Conservation (phyloP, 352 stramenopile species). For the Paralagenidium karlingii region DNA sequence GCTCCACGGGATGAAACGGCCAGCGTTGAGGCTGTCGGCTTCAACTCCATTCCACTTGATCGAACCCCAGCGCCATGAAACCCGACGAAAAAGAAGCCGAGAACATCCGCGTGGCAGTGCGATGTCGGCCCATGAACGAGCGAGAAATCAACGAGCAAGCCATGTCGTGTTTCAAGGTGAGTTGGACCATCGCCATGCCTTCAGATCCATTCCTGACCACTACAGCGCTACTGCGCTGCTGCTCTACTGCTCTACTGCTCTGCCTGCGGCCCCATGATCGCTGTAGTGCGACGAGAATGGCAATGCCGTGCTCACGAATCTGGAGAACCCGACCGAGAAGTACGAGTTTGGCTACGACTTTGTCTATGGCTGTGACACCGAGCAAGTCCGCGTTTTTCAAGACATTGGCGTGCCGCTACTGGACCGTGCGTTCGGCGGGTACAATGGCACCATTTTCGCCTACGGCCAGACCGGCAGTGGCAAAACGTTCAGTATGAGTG, state of each 20-base stretch:
- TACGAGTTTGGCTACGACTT: slow-evolving; percentile 85
- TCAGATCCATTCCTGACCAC: too few species aligned
- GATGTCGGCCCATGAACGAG: slow-evolving; percentile 85
- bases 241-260: not conserved
- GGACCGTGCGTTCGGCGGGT: slow-evolving; percentile 70
- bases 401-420: slow-evolving; percentile 72
- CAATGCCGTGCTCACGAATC: slow-evolving; percentile 69
- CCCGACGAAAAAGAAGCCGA: slow-evolving; percentile 68
- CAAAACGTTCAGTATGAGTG: slow-evolving; percentile 85
- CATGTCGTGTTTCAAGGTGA: slow-evolving; percentile 53
- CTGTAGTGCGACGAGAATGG: slow-evolving; percentile 56
- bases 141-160: slow-evolving; percentile 74
- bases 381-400: slow-evolving; percentile 58
- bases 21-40: not conserved
- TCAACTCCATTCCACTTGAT: not conserved
- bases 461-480: slow-evolving; percentile 81
- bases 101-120: slow-evolving; percentile 88
- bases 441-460: slow-evolving; percentile 87
- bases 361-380: slow-evolving; percentile 71
- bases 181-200: too few species aligned
- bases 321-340: slow-evolving; percentile 65
- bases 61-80: slow-evolving; percentile 23
- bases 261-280: not conserved
- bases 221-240: not conserved
- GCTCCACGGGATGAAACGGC: too few species aligned